phyloP scores from a whole-genome alignment of 139 green algal species.

The Auxenochlorella pyrenoidosa region DNA sequence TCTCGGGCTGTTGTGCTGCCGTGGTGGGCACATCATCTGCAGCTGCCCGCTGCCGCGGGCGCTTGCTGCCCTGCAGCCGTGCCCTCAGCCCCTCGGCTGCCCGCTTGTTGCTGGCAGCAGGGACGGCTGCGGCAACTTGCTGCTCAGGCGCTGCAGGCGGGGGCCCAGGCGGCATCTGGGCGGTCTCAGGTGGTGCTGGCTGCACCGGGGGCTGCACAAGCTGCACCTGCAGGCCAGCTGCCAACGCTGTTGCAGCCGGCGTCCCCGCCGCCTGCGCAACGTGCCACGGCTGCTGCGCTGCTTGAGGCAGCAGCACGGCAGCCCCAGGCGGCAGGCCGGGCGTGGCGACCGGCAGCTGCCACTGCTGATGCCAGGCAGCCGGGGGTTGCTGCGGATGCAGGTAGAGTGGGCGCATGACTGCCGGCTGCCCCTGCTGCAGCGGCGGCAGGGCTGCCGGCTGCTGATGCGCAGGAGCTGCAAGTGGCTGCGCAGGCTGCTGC shows the following conservation, averaged over 20 bases:
- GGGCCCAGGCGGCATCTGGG: not conserved
- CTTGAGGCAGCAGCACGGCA: not conserved
- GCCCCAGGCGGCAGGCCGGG: not conserved
- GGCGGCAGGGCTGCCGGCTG: not conserved
- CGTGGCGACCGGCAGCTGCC: not conserved
- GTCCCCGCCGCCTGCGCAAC: not conserved
- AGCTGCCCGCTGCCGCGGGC: not conserved
- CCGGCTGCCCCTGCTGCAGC: not conserved
- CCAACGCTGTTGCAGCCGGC: not conserved
- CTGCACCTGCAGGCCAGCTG: not conserved
- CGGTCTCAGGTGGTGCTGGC: not conserved
- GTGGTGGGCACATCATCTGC: not conserved
- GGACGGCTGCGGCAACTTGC: not conserved
- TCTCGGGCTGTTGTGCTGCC: not conserved
- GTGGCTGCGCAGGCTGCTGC: not conserved
- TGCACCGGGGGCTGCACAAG: not conserved
- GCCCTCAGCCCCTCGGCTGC: not conserved
- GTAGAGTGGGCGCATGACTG: not conserved
- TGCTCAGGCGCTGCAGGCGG: not conserved
- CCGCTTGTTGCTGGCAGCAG: constrained; percentile 17
- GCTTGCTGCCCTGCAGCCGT: constrained; percentile 14
- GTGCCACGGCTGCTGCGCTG: not conserved
- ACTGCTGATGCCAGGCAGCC: not conserved
- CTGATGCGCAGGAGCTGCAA: not conserved
- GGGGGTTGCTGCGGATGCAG: not conserved